phyloP scores from a whole-genome alignment of 176 grass and related monocot genomes.

The Ensete ventricosum region DNA sequence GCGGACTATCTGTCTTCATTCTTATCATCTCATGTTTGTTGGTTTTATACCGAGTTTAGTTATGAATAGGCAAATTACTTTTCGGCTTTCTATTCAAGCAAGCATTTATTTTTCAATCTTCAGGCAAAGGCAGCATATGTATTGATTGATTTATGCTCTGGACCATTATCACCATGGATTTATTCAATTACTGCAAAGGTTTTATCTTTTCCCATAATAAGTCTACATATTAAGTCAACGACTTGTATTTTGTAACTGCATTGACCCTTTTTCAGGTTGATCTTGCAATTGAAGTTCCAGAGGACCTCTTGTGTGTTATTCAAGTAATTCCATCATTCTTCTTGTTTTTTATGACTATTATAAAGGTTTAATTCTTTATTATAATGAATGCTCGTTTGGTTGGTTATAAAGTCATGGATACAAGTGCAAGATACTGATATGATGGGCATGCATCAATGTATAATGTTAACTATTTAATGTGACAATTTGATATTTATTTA shows the following conservation, averaged over 20 bases:
- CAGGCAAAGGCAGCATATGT: slow-evolving; percentile 44
- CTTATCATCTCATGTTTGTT: slow-evolving; percentile 59
- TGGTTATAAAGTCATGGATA: too few species aligned
- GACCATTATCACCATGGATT: slow-evolving; percentile 70
- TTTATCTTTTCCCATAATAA: slow-evolving; percentile 35
- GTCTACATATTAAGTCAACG: slow-evolving; percentile 12
- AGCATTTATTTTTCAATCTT: slow-evolving; percentile 19
- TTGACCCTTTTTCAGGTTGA: slow-evolving; percentile 46
- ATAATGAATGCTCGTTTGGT: not conserved
- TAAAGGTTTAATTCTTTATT: not conserved
- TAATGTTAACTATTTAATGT: too few species aligned
- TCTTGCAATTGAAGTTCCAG: slow-evolving; percentile 65
- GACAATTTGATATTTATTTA: too few species aligned
- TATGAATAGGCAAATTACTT: not conserved
- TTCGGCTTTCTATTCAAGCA: slow-evolving; percentile 22
- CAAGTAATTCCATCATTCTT: slow-evolving; percentile 24
- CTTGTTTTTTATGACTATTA: not conserved
- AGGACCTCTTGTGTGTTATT: slow-evolving; percentile 47
- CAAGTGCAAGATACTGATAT: not conserved
- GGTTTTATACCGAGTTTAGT: slow-evolving; percentile 16
- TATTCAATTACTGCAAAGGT: slow-evolving; percentile 19
- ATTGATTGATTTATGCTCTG: slow-evolving; percentile 73
- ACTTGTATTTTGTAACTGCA: not conserved
- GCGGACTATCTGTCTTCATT: slow-evolving; percentile 83
- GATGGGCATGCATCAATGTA: too few species aligned